Evolutionary conservation across 805 yeast species (phyloP).

Genomic region (Kodamaea leandrae): DNA sequence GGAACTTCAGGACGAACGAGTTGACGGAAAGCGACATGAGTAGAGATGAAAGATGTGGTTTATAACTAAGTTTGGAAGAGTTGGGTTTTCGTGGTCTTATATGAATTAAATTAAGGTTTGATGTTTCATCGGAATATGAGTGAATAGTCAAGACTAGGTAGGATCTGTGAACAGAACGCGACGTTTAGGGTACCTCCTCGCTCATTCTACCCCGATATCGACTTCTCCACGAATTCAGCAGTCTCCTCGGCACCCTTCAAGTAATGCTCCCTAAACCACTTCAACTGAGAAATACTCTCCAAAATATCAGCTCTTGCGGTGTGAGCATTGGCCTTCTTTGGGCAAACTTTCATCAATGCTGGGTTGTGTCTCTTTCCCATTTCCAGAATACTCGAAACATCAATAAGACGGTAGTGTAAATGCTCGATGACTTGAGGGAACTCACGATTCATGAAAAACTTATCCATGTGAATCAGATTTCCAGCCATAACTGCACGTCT

Average conservation of each 20-base stretch:
- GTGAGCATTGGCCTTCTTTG: conserved; percentile 67
- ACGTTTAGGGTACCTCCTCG: background rate
- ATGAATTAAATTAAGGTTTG: no score
- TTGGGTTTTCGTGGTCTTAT: no score
- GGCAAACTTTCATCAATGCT: conserved; percentile 51
- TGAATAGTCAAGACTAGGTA: no score
- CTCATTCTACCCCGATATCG: no score
- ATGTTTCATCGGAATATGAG: no score
- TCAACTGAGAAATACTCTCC: conserved; percentile 82
- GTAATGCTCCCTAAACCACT: conserved; percentile 72
- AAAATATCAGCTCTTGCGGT: conserved; percentile 87
- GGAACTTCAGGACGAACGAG: no score
- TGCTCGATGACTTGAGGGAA: conserved; percentile 70
- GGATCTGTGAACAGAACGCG: no score
- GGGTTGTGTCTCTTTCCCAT: conserved; percentile 77
- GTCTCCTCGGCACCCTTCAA: conserved; percentile 27
- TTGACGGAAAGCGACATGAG: no score
- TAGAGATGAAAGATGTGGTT: no score
- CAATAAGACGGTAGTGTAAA: conserved; percentile 75
- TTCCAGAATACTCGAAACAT: conserved; percentile 86
- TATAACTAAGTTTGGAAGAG: no score
- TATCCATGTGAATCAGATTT: conserved; percentile 88
- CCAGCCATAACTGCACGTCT: conserved; percentile 80
- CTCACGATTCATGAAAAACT: conserved; percentile 76
- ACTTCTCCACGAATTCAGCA: background rate